Evolutionary conservation across 441 rosid species (phyloP).

Genomic region (Jatropha podagrica): DNA sequence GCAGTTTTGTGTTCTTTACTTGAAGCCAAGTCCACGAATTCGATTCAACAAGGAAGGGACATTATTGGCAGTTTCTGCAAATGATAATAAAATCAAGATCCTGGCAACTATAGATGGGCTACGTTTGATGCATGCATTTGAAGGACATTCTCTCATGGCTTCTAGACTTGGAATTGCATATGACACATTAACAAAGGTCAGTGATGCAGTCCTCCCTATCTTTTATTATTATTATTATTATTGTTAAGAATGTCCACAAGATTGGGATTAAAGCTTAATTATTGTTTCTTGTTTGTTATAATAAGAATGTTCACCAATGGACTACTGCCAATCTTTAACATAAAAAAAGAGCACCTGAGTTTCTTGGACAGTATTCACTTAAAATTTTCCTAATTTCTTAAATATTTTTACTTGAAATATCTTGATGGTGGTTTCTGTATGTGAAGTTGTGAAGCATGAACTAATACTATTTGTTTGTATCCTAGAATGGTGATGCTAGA

Average conservation of each 20-base stretch:
- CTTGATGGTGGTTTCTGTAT: neutral
- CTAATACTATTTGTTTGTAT: conserved; percentile 16
- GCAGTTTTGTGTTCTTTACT: conserved; percentile 14
- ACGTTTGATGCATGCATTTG: conserved; percentile 45
- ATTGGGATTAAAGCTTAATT: no score
- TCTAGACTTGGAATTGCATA: conserved; percentile 36
- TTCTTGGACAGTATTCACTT: neutral
- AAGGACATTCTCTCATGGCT: conserved; percentile 35
- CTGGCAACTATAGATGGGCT: conserved; percentile 61
- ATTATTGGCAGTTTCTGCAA: conserved; percentile 63
- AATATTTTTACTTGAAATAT: neutral
- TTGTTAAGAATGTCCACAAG: neutral
- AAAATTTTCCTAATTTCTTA: neutral
- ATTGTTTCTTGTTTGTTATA: no score
- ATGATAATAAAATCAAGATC: conserved; percentile 63
- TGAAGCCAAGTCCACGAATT: conserved; percentile 61
- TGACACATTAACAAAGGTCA: conserved; percentile 34
- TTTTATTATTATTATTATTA: no score
- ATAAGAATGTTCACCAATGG: neutral
- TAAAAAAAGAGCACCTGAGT: neutral
- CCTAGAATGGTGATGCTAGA: conserved; percentile 56
- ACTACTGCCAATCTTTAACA: neutral
- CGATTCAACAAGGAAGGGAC: conserved; percentile 70
- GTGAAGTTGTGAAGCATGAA: neutral
- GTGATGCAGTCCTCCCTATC: neutral